Evolutionary conservation across 2,329 filamentous ascomycete species (phyloP).

Genomic region (Monosporascus ibericus): DNA sequence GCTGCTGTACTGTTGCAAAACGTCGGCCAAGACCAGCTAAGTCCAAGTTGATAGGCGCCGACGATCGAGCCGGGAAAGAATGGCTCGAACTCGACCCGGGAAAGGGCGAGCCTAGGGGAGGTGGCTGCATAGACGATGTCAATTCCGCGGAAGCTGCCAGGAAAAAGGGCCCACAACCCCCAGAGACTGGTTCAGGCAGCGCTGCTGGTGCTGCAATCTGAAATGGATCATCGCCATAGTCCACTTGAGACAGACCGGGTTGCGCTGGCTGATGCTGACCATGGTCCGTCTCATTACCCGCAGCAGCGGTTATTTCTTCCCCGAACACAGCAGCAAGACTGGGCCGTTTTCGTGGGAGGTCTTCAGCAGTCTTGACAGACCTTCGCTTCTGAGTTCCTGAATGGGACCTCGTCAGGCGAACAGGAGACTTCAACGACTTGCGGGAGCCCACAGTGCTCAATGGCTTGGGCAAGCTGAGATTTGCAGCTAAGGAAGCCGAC

Average conservation of each 20-base stretch:
- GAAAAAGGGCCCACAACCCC: not conserved
- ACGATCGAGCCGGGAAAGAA: slow-evolving; percentile 55
- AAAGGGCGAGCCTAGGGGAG: slow-evolving; percentile 56
- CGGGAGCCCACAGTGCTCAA: slow-evolving; percentile 44
- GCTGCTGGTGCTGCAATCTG: not conserved
- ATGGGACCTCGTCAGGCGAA: slow-evolving; percentile 43
- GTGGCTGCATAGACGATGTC: slow-evolving; percentile 31
- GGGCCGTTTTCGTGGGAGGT: slow-evolving; percentile 44
- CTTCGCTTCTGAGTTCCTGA: slow-evolving; percentile 51
- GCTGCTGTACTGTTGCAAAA: slow-evolving; percentile 53
- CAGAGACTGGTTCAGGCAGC: too few relatives aligned
- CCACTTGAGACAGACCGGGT: not conserved
- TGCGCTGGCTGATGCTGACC: not conserved
- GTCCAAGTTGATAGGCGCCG: slow-evolving; percentile 40
- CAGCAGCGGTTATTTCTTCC: slow-evolving; percentile 16
- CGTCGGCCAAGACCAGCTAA: slow-evolving; percentile 40
- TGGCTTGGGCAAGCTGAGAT: slow-evolving; percentile 33
- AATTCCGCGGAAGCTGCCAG: slow-evolving; percentile 9
- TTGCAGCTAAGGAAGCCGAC: slow-evolving; percentile 40
- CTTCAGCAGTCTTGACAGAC: slow-evolving; percentile 41
- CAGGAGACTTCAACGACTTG: slow-evolving; percentile 47
- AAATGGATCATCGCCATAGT: slow-evolving; percentile 3
- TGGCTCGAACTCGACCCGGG: slow-evolving; percentile 43
- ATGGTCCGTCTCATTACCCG: slow-evolving; percentile 4
- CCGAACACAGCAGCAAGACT: slow-evolving; percentile 51